Evolutionary conservation across 805 yeast genomes (phyloP), one percentile per base, ranked within the genome.

Genomic region (Kodamaea neixiangensis): DNA sequence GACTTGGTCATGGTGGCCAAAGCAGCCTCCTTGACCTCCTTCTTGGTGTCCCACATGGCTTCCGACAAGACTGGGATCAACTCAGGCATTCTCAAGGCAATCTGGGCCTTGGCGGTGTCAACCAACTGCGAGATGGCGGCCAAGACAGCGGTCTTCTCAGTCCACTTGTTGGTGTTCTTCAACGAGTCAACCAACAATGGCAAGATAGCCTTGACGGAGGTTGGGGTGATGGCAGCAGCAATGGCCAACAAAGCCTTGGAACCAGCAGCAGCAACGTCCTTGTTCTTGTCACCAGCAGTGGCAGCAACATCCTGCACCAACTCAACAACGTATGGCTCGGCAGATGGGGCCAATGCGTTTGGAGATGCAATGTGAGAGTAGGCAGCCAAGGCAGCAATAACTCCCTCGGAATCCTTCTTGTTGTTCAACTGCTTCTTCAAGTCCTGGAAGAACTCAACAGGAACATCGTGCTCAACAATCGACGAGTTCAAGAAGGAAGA

Each of bases 31-130:
- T 94, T 94, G 72, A 94, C 99, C 71, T 94, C 98, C 78, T 83
- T 81, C 86, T 94, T 94, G 78, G 99, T 94, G 79, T 94, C 99
- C 99, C 99, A 94, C 98, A 94, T 94, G 68, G 97, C 90, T 82
- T 94, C 99, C 65, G 99, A 94, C 68, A 94, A 81, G 62, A 87
- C 94, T 76, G 99, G 99, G 68, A 94, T 93, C 75, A 94, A 85
- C 83, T 94, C 98, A 69, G 98, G 97, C 98, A 94, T 94, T 85
- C 99, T 91, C 69, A 94, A 83, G 65, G 99, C 97, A 64, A 94
- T 81, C 83, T 92, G 99, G 66, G 78, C 87, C 77, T 92, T 93
- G 65, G 99, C 97, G 63, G 90, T 81, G 72, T 89, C 96, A 65
- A 94, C 99, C 69, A 93, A 81, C 63, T 83, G 83, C 60, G 96